phyloP scores from a whole-genome alignment of 768 basidiomycete genomes.

The Tylopilus cervinicoccineus region DNA sequence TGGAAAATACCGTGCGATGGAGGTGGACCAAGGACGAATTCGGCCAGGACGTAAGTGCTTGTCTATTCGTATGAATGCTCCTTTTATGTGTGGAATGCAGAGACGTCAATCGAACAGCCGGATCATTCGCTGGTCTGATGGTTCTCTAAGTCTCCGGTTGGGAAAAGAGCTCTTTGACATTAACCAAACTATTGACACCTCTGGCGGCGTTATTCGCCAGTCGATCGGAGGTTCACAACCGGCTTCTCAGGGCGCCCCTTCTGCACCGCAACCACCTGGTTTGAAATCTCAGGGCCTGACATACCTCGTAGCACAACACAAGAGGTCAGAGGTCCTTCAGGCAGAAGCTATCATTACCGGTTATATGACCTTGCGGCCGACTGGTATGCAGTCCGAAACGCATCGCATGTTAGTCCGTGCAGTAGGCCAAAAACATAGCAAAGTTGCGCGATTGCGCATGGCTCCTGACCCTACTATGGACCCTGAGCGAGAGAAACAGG shows the following conservation, averaged over 20 bases:
- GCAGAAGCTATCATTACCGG: constrained; percentile 81
- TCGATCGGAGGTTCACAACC: constrained; percentile 46
- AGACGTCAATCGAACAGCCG: constrained; percentile 85
- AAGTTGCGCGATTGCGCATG: constrained; percentile 74
- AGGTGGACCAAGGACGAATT: constrained; percentile 80
- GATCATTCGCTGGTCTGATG: constrained; percentile 94
- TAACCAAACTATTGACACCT: constrained; percentile 71
- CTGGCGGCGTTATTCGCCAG: constrained; percentile 60
- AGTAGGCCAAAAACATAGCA: constrained; percentile 81
- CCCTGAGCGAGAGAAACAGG: constrained; percentile 69
- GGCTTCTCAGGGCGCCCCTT: constrained; percentile 37
- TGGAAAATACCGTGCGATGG: constrained; percentile 96
- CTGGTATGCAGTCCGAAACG: constrained; percentile 86
- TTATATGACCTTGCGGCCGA: constrained; percentile 78
- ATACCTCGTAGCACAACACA: constrained; percentile 88
- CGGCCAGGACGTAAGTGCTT: constrained; percentile 66
- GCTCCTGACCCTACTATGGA: constrained; percentile 75
- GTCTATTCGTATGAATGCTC: background rate
- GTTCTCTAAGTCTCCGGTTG: constrained; percentile 81
- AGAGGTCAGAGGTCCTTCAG: constrained; percentile 81
- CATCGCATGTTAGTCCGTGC: constrained; percentile 86
- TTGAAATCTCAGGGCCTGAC: constrained; percentile 71
- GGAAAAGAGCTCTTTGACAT: constrained; percentile 96
- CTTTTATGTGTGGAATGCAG: constrained; percentile 37
- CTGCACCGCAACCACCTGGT: constrained; percentile 35